Base-by-base conservation (phyloP, 441 rosid species). In the Arabidopsis hybrid region DNA sequence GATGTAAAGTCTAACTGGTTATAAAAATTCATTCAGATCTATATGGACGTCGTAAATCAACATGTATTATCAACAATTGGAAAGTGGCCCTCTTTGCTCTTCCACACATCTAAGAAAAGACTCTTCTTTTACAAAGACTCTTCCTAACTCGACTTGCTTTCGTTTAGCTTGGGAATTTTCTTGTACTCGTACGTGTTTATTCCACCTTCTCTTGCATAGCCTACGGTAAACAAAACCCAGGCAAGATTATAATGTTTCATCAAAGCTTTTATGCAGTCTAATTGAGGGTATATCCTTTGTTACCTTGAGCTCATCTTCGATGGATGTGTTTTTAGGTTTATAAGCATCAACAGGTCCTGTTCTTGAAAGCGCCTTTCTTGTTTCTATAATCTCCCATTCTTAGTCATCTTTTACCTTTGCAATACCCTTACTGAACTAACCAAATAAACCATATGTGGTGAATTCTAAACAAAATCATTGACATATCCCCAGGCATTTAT, bases 231-330 rank as follows among this genome's bases (percentile, higher is more conserved):
- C 14, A 46, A 51, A 42, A 78, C n/a, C 40, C 3, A 1, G n/a
- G 21, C 69, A 42, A 55, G 59, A 17, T 10, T 26, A 50, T 6
- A 7, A 13, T 35, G 50, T 72, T 29, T 36, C 58, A 47, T 31
- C 55, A 63, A 55, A 40, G 10, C 34, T 45, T 11, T 21, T 10
- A 49, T 32, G 46, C 10, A 6, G 32, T 40, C 61, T 10, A 35
- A 42, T 11, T 52, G 8, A 51, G 32, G 32, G 8, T 7, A 35
- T 65, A 60, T 8, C 0, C 32, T 8, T 9, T 21, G 26, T 3
- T 78, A 91, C 94, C 97, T 90, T 89, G 46, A 95, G 82, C 75
- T 95, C 99, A 38, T 91, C 96, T 71, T 92, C 96, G 69, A 95
- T 31, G 61, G 94, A 85, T 55, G 85, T 84, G 52, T 86, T 86